Base-by-base conservation (phyloP, 345 rosid genomes). In the Isatis tinctoria region DNA sequence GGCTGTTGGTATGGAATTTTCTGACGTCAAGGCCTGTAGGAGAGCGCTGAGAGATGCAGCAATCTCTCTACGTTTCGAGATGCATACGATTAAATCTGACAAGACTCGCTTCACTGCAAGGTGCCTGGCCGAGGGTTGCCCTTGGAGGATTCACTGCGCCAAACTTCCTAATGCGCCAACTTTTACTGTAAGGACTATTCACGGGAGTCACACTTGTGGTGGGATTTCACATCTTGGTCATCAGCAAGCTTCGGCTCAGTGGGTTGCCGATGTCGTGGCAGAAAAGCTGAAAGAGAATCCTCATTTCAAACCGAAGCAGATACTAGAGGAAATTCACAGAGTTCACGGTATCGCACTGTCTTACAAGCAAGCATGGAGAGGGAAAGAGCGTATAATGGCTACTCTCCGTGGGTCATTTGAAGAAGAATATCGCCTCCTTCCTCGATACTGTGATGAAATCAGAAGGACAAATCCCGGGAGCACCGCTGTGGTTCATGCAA, bases 301-400 rank as follows among this genome's bases (percentile, higher is more conserved):
- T 20, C 79, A 81, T 70, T 83, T 76, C 79, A 91, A 78, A 81
- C 96, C 98, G 2, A 94, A 94, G 82, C 87, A 91, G 83, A 88
- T 91, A 75, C 82, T 89, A 41, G 98, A 94, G 72, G 98, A 94
- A 78, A 90, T 94, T 54, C 96, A 89, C 51, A 85, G 87, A 43
- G 85, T 85, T 49, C 97, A 89, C 53, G 98, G 98, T 10, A 91
- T 94, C 20, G 82, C 95, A 10, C 67, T 94, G 35, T 87, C 96
- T 17, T 94, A 91, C 82, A 94, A 91, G 82, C 98, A 91, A 79
- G 96, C 98, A 1, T 94, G 98, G 98, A 85, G 96, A 72, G 98
- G 96, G 67, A 94, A 94, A 80, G 96, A 91, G 78, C 91, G 93
- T 10, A 79, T 94, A 43, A 84, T 94, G 91, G 93, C 91, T 69